A percentile compares a stretch with the other conserved stretches of the same genome.
phyloP scores from a whole-genome alignment of 345 rosid genomes.

The Eutrema heterophyllum region DNA sequence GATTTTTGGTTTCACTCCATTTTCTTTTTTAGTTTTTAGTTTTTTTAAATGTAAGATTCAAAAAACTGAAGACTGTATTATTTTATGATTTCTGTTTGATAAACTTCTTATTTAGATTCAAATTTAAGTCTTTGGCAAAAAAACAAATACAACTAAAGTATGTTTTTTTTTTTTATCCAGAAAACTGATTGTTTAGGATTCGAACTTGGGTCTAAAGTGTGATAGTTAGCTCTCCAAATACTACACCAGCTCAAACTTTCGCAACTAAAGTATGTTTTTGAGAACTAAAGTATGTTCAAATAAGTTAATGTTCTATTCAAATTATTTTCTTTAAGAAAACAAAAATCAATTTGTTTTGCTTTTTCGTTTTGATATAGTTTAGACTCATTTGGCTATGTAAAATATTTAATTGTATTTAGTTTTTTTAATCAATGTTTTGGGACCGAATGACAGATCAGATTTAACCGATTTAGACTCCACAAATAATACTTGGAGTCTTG shows the following conservation, averaged over 20 bases:
- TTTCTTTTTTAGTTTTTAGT: not conserved
- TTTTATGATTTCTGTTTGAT: not conserved
- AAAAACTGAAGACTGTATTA: not conserved
- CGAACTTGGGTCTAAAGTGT: no score
- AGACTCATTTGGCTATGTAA: not conserved
- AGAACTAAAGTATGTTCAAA: not conserved
- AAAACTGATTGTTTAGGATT: no score
- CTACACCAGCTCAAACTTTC: no score
- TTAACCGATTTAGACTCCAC: not conserved
- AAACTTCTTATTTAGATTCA: not conserved
- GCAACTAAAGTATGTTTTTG: no score
- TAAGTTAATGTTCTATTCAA: not conserved
- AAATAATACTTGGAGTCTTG: not conserved
- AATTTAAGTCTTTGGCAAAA: not conserved
- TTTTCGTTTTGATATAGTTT: not conserved
- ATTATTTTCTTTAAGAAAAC: not conserved
- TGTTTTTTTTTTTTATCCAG: not conserved
- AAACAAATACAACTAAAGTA: not conserved
- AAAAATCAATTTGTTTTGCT: not conserved
- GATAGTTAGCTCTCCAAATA: no score
- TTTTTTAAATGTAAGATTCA: no score
- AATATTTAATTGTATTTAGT: not conserved
- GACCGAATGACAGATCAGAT: not conserved
- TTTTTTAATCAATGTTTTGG: not conserved
- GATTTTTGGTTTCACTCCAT: not conserved